Conservation (phyloP, 169 alveolate genomes). For the Plasmodium falciparum region DNA sequence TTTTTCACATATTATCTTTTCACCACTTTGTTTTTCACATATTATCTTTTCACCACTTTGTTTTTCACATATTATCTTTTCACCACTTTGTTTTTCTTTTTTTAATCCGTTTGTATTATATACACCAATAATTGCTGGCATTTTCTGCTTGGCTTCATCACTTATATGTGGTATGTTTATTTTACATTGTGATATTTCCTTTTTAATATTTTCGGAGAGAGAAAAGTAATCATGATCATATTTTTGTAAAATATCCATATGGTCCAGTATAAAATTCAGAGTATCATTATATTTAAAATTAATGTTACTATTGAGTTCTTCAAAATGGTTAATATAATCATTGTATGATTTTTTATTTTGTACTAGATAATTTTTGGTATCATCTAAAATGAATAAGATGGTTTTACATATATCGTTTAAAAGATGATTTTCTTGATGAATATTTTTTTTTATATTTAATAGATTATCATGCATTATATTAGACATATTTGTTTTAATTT, state of each 20-base stretch:
- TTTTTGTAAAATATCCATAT: constrained; percentile 16
- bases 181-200: constrained; percentile 17
- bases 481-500: constrained; percentile 6
- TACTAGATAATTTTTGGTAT: constrained; percentile 13
- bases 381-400: neutral
- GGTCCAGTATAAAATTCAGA: constrained; percentile 29
- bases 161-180: neutral
- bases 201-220: constrained; percentile 15
- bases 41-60: too few relatives aligned
- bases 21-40: too few relatives aligned
- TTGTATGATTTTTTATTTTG: neutral
- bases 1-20: too few relatives aligned
- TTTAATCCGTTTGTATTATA: too few relatives aligned
- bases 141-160: neutral
- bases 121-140: too few relatives aligned
- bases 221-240: constrained; percentile 5
- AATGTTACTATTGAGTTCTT: constrained; percentile 2
- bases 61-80: too few relatives aligned
- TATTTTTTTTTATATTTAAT: neutral
- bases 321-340: constrained; percentile 9
- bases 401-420: constrained; percentile 10
- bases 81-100: too few relatives aligned
- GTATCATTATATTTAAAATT: constrained; percentile 13
- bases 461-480: neutral
- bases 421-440: neutral